Conservation (phyloP, 768 basidiomycete genomes). For the Scleroderma citrinum region DNA sequence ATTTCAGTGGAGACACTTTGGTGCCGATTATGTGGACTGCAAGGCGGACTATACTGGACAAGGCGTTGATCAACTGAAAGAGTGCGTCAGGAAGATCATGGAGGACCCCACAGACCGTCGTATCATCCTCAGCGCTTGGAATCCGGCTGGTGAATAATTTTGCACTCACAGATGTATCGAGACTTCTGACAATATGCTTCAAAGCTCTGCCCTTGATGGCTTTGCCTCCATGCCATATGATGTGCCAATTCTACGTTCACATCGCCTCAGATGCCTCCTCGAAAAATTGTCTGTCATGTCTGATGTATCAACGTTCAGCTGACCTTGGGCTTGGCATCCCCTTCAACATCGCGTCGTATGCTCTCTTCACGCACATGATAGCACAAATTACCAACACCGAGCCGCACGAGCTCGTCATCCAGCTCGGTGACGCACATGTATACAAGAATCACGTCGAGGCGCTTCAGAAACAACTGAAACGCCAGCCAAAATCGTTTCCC, state of each 20-base stretch:
- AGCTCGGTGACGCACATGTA: conserved; percentile 96
- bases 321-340: conserved; percentile 97
- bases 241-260: conserved; percentile 98
- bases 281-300: conserved; percentile 78
- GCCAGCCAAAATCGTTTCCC: conserved; percentile 80
- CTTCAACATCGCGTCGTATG: conserved; percentile 99
- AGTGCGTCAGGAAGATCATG: conserved; percentile 89
- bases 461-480: conserved; percentile 72
- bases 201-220: conserved; percentile 93
- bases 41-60: conserved; percentile 73
- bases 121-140: conserved; percentile 96
- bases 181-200: background rate
- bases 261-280: conserved; percentile 51
- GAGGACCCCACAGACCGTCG: conserved; percentile 89
- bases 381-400: conserved; percentile 86
- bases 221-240: conserved; percentile 96
- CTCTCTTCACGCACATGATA: conserved; percentile 95
- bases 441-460: conserved; percentile 90
- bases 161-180: background rate
- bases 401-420: conserved; percentile 87
- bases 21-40: conserved; percentile 72
- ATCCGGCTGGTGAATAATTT: conserved; percentile 74
- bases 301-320: conserved; percentile 97
- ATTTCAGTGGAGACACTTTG: conserved; percentile 96
- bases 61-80: conserved; percentile 87